Percentiles rank a stretch among this genome's conserved stretches.
Conservation (phyloP, 106 monocot genomes). For the Dioscorea alata region DNA sequence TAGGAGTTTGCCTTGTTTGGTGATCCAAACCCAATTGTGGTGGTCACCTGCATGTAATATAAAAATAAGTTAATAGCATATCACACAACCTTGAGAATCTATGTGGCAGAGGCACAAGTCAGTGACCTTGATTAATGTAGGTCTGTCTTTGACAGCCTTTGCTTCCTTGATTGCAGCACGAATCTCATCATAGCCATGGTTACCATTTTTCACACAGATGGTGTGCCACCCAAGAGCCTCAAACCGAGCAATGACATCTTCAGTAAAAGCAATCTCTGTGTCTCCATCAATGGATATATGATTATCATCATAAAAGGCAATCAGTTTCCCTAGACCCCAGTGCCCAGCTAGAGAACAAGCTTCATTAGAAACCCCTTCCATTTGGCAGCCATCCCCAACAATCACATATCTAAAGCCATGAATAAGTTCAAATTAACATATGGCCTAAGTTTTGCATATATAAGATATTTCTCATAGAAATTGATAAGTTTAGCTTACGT, state of each 20-base stretch:
- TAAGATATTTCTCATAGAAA: background rate
- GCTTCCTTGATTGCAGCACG: constrained; percentile 66
- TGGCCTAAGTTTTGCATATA: background rate
- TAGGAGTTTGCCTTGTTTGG: constrained; percentile 79
- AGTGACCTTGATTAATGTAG: constrained; percentile 63
- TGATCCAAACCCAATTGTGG: constrained; percentile 77
- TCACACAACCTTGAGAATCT: background rate
- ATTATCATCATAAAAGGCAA: constrained; percentile 97
- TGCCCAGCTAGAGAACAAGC: constrained; percentile 82
- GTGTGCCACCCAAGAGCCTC: constrained; percentile 99
- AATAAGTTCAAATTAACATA: background rate
- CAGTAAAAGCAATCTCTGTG: constrained; percentile 95
- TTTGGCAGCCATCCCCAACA: constrained; percentile 68
- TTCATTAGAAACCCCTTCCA: constrained; percentile 84
- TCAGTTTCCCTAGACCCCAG: constrained; percentile 91
- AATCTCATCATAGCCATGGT: constrained; percentile 66
- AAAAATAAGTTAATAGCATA: background rate
- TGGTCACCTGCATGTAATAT: constrained; percentile 45
- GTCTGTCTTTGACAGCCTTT: constrained; percentile 66
- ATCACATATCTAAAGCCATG: constrained; percentile 43
- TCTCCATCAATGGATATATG: constrained; percentile 97
- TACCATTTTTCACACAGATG: constrained; percentile 97
- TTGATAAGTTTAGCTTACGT: constrained; percentile 29
- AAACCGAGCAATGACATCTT: constrained; percentile 85
- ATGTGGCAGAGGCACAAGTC: too few species aligned